These are phyloP conservation scores for Psilocybe cubensis DNA, from an alignment of 768 basidiomycete genomes.

Conservation along the genomic window DNA sequence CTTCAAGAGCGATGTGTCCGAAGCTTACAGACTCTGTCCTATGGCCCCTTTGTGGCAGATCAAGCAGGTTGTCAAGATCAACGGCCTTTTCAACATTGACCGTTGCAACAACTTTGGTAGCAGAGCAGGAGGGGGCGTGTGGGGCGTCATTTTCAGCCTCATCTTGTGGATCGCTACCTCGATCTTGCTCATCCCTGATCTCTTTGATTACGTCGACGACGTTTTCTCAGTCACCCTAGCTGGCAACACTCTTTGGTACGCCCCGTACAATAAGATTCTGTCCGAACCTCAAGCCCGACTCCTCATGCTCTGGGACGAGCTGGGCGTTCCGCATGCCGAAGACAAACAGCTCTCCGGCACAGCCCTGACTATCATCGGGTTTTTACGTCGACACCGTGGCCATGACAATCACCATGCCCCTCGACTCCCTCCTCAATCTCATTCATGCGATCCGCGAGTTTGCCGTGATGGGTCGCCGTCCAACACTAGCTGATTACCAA, in stretches of 20 bases:
- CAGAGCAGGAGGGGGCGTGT: not conserved
- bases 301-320: conserved; percentile 41
- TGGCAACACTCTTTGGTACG: conserved; percentile 20
- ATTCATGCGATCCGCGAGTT: not conserved
- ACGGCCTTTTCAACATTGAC: conserved; percentile 25
- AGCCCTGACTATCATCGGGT: conserved; percentile 39
- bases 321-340: conserved; percentile 41
- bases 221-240: conserved; percentile 18
- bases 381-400: conserved; percentile 35
- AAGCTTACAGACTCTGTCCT: conserved; percentile 36
- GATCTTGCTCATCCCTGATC: not conserved
- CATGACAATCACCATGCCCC: conserved; percentile 27
- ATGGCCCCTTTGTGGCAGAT: conserved; percentile 43
- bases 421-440: conserved; percentile 1
- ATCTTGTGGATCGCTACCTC: conserved; percentile 13
- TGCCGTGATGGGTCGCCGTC: not conserved
- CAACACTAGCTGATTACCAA: conserved; percentile 18
- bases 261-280: conserved; percentile 25
- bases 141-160: conserved; percentile 8
- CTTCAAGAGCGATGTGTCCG: conserved; percentile 36
- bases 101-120: conserved; percentile 28
- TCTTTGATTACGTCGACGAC: conserved; percentile 21
- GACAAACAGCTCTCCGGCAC: conserved; percentile 41
- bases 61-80: conserved; percentile 34
- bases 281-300: conserved; percentile 36